phyloP scores from a whole-genome alignment of 768 basidiomycete species.

The Tulasnella sp. region DNA sequence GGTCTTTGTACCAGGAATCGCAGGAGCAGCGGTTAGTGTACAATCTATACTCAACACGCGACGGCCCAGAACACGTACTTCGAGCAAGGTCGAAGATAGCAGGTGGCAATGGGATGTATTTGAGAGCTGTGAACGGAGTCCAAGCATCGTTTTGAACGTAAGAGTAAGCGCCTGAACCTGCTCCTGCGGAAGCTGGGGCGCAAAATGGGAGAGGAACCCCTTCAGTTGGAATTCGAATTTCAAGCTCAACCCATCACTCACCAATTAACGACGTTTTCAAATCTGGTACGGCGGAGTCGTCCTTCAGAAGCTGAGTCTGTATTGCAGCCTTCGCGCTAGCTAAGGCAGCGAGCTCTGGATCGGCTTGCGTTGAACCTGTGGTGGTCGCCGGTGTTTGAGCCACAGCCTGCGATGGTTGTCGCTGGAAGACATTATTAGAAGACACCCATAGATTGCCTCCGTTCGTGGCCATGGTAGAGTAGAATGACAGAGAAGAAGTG shows the following conservation, averaged over 20 bases:
- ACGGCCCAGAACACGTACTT: constrained; percentile 5
- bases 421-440: background rate
- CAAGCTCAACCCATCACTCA: background rate
- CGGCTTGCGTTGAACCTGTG: background rate
- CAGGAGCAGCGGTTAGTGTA: background rate
- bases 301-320: background rate
- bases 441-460: background rate
- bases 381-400: background rate
- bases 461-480: background rate
- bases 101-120: constrained; percentile 13
- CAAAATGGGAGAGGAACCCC: background rate
- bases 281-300: background rate
- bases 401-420: background rate
- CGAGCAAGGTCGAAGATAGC: constrained; percentile 9
- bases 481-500: background rate
- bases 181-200: background rate
- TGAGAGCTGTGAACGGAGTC: constrained; percentile 13
- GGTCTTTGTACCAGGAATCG: background rate
- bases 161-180: constrained; percentile 16
- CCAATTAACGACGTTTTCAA: background rate
- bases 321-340: constrained; percentile 2
- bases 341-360: constrained; percentile 5
- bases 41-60: background rate
- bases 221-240: background rate
- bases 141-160: constrained; percentile 16